A percentile compares a stretch with the other conserved stretches of the same genome.
phyloP scores from a whole-genome alignment of 2,329 filamentous ascomycete genomes.

The Exophiala xenobiotica region DNA sequence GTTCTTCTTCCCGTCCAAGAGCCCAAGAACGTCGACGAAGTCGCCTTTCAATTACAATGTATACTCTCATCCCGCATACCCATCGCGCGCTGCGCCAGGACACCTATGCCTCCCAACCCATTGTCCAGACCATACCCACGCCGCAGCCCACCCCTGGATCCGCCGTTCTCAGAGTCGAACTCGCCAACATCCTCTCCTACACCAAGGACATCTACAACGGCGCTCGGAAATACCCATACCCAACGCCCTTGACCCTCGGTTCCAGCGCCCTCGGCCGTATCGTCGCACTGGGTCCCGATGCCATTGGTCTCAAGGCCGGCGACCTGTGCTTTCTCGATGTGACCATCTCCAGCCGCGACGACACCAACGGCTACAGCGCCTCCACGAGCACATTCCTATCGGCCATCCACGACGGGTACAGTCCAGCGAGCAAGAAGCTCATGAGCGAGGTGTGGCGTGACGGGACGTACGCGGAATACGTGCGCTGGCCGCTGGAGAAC shows the following conservation, averaged over 20 bases:
- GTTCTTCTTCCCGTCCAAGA: no score
- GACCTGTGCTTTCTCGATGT: conserved; percentile 43
- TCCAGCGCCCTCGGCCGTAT: conserved; percentile 39
- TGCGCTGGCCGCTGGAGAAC: conserved; percentile 41
- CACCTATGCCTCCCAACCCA: conserved; percentile 9
- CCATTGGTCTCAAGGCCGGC: conserved; percentile 37
- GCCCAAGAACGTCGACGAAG: no score
- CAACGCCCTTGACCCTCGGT: conserved; percentile 39
- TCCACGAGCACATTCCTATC: conserved; percentile 15
- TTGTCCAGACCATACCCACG: conserved; percentile 11
- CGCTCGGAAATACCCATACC: conserved; percentile 39
- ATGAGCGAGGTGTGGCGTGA: conserved; percentile 40
- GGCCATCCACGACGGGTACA: conserved; percentile 32
- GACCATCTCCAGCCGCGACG: conserved; percentile 40
- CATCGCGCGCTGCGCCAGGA: conserved; percentile 22
- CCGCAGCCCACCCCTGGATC: conserved; percentile 39
- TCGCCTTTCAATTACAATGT: no score
- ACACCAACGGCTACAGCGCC: conserved; percentile 26
- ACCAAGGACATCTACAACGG: conserved; percentile 36
- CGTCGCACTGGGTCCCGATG: conserved; percentile 39
- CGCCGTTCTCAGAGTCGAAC: conserved; percentile 43
- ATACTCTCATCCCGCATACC: conserved; percentile 7
- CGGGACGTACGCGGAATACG: conserved; percentile 40
- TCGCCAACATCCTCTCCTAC: conserved; percentile 37
- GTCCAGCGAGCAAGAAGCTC: conserved; percentile 36